Conservation (phyloP, 1,139 yeast genomes). For the Debaryomyces nepalensis region DNA sequence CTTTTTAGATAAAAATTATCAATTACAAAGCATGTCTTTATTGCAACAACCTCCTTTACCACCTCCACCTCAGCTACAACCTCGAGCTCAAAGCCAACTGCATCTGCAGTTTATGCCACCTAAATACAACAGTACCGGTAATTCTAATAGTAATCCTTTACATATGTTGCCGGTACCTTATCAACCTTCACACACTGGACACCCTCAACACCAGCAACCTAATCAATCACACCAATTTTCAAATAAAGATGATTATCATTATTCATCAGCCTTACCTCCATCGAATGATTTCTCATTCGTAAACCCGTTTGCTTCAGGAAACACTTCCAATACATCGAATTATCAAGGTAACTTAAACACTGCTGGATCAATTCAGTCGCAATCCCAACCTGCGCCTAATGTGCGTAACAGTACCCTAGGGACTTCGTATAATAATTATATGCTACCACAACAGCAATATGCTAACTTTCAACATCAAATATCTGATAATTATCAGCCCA, state of each 20-base stretch:
- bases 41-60: constrained; percentile 25
- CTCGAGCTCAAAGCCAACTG: constrained; percentile 14
- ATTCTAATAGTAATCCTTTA: constrained; percentile 1
- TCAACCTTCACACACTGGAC: constrained; percentile 15
- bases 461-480: constrained; percentile 8
- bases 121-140: constrained; percentile 5
- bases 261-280: not conserved
- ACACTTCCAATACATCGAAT: constrained; percentile 1
- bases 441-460: constrained; percentile 10
- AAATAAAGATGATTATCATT: constrained; percentile 7
- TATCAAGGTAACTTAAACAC: constrained; percentile 1
- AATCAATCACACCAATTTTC: constrained; percentile 1
- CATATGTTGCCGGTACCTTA: constrained; percentile 11
- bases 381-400: constrained; percentile 1
- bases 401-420: not conserved
- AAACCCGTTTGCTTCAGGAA: constrained; percentile 7
- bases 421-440: not conserved
- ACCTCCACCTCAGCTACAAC: constrained; percentile 13
- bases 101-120: constrained; percentile 13
- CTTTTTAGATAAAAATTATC: constrained; percentile 52
- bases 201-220: constrained; percentile 12
- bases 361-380: not conserved
- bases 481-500: constrained; percentile 3
- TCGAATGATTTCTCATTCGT: constrained; percentile 9
- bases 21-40: constrained; percentile 45